Conservation (phyloP, 1,139 yeast genomes). For the Pichia sp. region DNA sequence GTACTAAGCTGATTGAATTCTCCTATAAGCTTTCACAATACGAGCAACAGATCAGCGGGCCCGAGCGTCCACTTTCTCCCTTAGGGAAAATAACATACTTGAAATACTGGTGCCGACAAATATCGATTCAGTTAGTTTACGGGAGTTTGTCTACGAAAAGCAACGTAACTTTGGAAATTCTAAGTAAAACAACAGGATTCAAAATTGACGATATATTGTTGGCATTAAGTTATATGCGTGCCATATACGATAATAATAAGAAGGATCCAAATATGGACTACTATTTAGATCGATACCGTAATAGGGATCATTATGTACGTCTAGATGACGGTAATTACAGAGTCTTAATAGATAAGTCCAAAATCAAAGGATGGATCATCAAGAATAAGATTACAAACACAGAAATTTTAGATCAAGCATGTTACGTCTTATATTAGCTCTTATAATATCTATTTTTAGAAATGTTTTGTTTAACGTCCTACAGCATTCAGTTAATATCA, state of each 20-base stretch:
- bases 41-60: slow-evolving; percentile 64
- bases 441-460: too few species aligned
- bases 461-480: too few species aligned
- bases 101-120: slow-evolving; percentile 62
- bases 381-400: slow-evolving; percentile 12
- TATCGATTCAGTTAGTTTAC: slow-evolving; percentile 34
- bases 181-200: slow-evolving; percentile 59
- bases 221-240: slow-evolving; percentile 55
- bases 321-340: slow-evolving; percentile 17
- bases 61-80: slow-evolving; percentile 83
- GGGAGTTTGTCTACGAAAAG: slow-evolving; percentile 27
- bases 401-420: neutral
- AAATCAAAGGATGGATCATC: slow-evolving; percentile 22
- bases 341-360: slow-evolving; percentile 17
- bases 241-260: slow-evolving; percentile 29
- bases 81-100: slow-evolving; percentile 70
- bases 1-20: slow-evolving; percentile 73
- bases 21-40: slow-evolving; percentile 64
- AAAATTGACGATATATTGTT: slow-evolving; percentile 59
- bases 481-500: neutral
- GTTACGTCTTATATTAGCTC: too few species aligned
- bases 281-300: slow-evolving; percentile 16
- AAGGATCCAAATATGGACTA: slow-evolving; percentile 21
- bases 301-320: slow-evolving; percentile 14
- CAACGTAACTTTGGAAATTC: slow-evolving; percentile 38